These are phyloP conservation scores for Vishniacozyma victoriae DNA, from an alignment of 768 basidiomycete genomes.

Conservation along the genomic window DNA sequence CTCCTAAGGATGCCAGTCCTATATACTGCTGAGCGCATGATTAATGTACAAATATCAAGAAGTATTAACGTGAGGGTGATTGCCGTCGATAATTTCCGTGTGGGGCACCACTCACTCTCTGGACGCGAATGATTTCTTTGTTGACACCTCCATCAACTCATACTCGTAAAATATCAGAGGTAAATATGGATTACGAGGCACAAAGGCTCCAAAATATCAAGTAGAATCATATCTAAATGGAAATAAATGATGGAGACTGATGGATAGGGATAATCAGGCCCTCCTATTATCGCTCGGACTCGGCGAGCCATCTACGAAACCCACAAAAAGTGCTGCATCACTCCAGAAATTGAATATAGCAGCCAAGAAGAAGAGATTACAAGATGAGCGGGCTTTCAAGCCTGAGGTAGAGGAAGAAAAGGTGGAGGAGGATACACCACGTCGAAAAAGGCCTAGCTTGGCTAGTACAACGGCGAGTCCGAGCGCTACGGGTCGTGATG, in stretches of 20 bases:
- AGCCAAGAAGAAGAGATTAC: not conserved
- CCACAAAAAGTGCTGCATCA: conserved; percentile 1
- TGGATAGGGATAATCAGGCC: conserved; percentile 29
- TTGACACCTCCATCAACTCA: too few relatives aligned
- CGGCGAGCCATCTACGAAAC: conserved; percentile 2
- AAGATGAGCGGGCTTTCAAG: conserved; percentile 1
- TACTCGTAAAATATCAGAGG: too few relatives aligned
- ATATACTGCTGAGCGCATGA: too few relatives aligned
- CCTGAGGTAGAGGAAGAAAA: too few relatives aligned
- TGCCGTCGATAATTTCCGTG: too few relatives aligned
- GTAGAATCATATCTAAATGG: not conserved
- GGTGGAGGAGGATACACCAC: not conserved
- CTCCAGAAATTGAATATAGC: too few relatives aligned
- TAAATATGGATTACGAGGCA: too few relatives aligned
- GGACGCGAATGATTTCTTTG: too few relatives aligned
- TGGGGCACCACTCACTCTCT: too few relatives aligned
- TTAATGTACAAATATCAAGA: too few relatives aligned
- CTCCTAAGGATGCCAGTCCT: too few relatives aligned
- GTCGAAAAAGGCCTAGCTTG: not conserved
- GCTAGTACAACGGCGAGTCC: not conserved
- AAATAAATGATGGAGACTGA: not conserved
- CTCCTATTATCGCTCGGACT: conserved; percentile 35
- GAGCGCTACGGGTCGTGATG: not conserved
- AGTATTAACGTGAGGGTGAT: too few relatives aligned
- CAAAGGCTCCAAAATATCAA: conserved; percentile 31